A percentile compares a stretch with the other conserved stretches of the same genome.
phyloP scores from a whole-genome alignment of 805 yeast genomes.

The Kockiozyma suomiensis region DNA sequence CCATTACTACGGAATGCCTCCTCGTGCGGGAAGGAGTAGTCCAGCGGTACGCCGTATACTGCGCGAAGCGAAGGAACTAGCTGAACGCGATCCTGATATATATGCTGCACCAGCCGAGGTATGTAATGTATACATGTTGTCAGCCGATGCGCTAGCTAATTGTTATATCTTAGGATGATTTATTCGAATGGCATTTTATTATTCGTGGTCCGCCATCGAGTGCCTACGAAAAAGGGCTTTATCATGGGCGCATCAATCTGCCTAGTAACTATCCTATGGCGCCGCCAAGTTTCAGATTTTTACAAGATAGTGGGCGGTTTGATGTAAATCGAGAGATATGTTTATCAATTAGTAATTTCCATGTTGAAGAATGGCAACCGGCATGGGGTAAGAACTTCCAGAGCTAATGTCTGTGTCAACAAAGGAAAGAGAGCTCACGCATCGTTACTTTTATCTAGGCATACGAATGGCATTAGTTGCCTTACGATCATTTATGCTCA shows the following conservation, averaged over 20 bases:
- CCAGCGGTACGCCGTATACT: conserved; percentile 26
- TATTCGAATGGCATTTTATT: conserved; percentile 74
- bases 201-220: conserved; percentile 91
- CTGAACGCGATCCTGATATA: conserved; percentile 19
- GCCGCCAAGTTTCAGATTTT: conserved; percentile 57
- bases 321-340: conserved; percentile 31
- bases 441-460: neutral
- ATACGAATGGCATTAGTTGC: conserved; percentile 31
- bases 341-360: conserved; percentile 32
- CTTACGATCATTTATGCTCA: conserved; percentile 28
- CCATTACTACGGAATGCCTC: neutral
- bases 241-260: conserved; percentile 83
- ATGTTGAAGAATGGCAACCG: conserved; percentile 34
- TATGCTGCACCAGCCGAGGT: conserved; percentile 30
- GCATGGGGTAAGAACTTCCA: conserved; percentile 26
- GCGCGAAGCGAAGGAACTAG: conserved; percentile 29
- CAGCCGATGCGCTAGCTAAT: neutral
- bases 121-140: neutral
- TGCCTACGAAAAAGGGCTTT: conserved; percentile 83
- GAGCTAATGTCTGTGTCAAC: neutral
- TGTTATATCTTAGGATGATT: conserved; percentile 13
- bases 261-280: conserved; percentile 87
- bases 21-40: conserved; percentile 14
- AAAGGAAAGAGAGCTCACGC: too few relatives aligned
- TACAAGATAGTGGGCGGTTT: conserved; percentile 36